These are phyloP conservation scores for Fusarium coicis DNA, from an alignment of 2,329 filamentous ascomycete genomes.

Conservation along the genomic window DNA sequence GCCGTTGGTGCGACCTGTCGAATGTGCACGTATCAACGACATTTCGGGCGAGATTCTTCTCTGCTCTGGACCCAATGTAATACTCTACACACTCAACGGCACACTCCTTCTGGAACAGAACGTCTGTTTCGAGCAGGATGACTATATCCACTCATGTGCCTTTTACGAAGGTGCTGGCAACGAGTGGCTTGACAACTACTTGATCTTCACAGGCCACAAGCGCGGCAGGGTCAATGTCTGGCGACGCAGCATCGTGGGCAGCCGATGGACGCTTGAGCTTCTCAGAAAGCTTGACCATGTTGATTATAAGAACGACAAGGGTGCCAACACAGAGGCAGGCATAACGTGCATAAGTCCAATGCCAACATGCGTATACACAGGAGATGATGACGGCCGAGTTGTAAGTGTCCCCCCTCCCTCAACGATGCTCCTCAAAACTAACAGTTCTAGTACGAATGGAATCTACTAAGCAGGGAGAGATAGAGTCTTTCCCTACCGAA, in stretches of 20 bases:
- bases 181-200: slow-evolving; percentile 88
- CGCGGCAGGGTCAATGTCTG: slow-evolving; percentile 86
- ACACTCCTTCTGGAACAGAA: slow-evolving; percentile 83
- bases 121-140: slow-evolving; percentile 76
- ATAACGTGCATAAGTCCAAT: slow-evolving; percentile 90
- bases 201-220: slow-evolving; percentile 90
- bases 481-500: slow-evolving; percentile 53
- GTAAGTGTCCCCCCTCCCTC: slow-evolving; percentile 56
- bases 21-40: slow-evolving; percentile 89
- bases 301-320: slow-evolving; percentile 72
- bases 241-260: slow-evolving; percentile 65
- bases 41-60: slow-evolving; percentile 90
- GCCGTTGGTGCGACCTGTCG: slow-evolving; percentile 65
- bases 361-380: slow-evolving; percentile 87
- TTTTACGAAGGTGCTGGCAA: slow-evolving; percentile 93
- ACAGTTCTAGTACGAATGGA: slow-evolving; percentile 69
- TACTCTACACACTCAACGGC: slow-evolving; percentile 90
- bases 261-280: slow-evolving; percentile 80
- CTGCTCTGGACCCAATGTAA: slow-evolving; percentile 78
- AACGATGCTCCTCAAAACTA: neutral
- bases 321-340: slow-evolving; percentile 68
- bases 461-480: slow-evolving; percentile 66
- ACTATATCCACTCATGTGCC: slow-evolving; percentile 82
- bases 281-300: slow-evolving; percentile 85
- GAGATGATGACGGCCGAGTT: slow-evolving; percentile 92